Evolutionary conservation across 306 rosid genomes (phyloP).

Genomic region (Prunus mira): DNA sequence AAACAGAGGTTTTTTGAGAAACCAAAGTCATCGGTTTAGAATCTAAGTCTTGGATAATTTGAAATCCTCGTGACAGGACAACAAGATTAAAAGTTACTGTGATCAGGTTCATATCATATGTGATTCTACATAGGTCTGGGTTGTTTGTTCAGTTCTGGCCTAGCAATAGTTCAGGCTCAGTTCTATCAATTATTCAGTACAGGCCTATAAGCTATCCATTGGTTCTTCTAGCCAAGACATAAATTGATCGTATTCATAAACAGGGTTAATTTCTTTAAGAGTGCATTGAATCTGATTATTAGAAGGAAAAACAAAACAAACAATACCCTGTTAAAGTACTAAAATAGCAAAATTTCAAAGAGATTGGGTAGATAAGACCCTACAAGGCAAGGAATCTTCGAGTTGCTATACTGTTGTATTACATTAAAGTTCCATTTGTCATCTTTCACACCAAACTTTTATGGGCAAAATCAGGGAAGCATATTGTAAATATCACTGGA

Average conservation of each 20-base stretch:
- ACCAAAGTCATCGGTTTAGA: not conserved
- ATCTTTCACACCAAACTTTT: constrained; percentile 3
- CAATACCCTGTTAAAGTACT: not conserved
- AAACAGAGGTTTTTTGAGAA: not conserved
- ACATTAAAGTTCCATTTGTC: constrained; percentile 2
- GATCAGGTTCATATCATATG: not conserved
- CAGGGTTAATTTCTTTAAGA: not conserved
- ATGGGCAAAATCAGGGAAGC: constrained; percentile 29
- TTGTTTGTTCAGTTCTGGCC: not conserved
- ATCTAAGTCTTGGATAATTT: not conserved
- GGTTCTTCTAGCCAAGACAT: not conserved
- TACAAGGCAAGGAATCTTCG: not conserved
- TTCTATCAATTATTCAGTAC: not conserved
- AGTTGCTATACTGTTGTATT: constrained; percentile 15
- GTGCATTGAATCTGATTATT: not conserved
- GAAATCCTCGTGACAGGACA: no score
- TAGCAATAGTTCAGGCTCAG: not conserved
- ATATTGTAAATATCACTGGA: constrained; percentile 27
- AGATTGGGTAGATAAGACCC: not conserved
- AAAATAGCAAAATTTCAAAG: not conserved
- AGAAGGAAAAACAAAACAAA: not conserved
- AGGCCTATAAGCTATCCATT: not conserved
- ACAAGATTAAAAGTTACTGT: no score
- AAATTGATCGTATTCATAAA: not conserved
- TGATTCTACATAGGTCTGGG: not conserved